Percentiles rank a stretch among this genome's conserved stretches.
phyloP scores from a whole-genome alignment of 2,329 filamentous ascomycete species.

The Tolypocladium tropicale region DNA sequence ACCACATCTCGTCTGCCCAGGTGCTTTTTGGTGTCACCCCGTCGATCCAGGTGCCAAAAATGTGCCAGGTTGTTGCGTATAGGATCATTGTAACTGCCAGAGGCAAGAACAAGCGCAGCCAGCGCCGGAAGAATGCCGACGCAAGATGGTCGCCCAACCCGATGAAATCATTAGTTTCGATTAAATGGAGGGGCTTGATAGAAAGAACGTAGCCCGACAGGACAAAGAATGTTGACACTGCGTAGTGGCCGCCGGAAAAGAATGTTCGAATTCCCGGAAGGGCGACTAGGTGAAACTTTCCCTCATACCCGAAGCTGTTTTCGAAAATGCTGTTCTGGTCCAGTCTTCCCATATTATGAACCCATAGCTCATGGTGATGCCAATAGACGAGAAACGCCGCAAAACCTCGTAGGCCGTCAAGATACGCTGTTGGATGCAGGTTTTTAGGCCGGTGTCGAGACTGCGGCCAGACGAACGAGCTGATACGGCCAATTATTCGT shows the following conservation, averaged over 20 bases:
- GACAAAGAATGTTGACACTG: constrained; percentile 46
- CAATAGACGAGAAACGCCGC: constrained; percentile 57
- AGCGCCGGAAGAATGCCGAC: constrained; percentile 38
- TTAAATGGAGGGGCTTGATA: constrained; percentile 35
- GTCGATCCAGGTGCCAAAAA: constrained; percentile 35
- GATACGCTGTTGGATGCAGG: constrained; percentile 43
- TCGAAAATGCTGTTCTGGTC: constrained; percentile 31
- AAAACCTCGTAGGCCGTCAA: constrained; percentile 56
- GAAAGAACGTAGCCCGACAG: constrained; percentile 48
- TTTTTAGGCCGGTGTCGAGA: constrained; percentile 8
- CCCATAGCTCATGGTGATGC: constrained; percentile 51
- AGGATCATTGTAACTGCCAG: constrained; percentile 44
- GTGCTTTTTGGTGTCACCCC: constrained; percentile 26
- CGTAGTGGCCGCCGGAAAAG: constrained; percentile 52
- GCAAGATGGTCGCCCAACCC: constrained; percentile 33
- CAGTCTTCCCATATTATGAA: constrained; percentile 25
- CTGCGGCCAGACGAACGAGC: not conserved
- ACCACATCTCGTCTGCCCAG: constrained; percentile 38
- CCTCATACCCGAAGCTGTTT: constrained; percentile 39
- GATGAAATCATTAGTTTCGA: constrained; percentile 30
- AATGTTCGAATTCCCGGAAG: constrained; percentile 50
- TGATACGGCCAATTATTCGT: not conserved
- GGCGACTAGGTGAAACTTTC: constrained; percentile 35
- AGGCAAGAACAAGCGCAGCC: constrained; percentile 38
- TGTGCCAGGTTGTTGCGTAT: constrained; percentile 39